Percentiles rank a stretch among this genome's conserved stretches.
These are phyloP conservation scores for Coprinellus micaceus DNA, from an alignment of 768 basidiomycete species.

Conservation along the genomic window DNA sequence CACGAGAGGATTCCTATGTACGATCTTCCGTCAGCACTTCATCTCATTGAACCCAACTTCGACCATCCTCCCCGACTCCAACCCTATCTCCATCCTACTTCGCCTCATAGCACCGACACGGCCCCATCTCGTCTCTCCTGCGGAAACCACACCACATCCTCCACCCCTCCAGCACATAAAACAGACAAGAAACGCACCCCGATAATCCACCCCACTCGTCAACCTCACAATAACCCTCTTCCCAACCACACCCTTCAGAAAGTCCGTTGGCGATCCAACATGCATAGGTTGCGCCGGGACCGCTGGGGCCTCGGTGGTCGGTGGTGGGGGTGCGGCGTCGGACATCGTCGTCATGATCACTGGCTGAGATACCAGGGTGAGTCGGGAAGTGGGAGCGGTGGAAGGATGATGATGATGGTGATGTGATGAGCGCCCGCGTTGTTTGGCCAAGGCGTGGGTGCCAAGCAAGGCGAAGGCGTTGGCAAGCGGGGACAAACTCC, in stretches of 20 bases:
- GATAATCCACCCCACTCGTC: constrained; percentile 90
- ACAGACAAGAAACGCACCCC: constrained; percentile 48
- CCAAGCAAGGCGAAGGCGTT: neutral
- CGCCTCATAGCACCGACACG: no score
- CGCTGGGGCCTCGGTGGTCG: neutral
- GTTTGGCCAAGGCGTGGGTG: neutral
- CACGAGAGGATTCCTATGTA: constrained; percentile 93
- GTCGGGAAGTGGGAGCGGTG: no score
- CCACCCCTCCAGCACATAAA: neutral
- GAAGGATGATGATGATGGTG: no score
- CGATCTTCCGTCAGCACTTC: no score
- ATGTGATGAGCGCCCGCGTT: neutral
- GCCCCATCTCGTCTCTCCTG: no score
- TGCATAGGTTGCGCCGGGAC: constrained; percentile 11
- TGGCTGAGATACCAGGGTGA: no score
- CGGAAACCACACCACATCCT: neutral
- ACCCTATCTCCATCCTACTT: no score
- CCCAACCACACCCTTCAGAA: constrained; percentile 94
- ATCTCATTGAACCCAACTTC: no score
- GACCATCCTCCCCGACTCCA: no score
- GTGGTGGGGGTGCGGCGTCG: neutral
- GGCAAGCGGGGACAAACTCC: no score
- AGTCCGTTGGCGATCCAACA: constrained; percentile 87
- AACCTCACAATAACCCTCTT: constrained; percentile 90
- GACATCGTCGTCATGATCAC: neutral